Conservation (phyloP, 257 asterid genomes). For the Cruciata laevipes region DNA sequence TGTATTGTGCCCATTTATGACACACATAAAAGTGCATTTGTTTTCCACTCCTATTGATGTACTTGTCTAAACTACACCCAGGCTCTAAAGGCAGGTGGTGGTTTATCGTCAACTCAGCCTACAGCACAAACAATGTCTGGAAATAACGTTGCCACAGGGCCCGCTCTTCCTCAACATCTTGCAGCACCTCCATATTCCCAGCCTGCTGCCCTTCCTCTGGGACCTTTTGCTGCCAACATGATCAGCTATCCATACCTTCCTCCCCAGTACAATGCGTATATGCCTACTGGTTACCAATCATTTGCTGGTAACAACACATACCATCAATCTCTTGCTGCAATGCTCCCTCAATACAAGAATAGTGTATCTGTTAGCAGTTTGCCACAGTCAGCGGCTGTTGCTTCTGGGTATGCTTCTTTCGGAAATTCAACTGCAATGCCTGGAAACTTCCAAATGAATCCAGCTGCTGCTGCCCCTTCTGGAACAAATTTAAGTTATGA, state of each 20-base stretch:
- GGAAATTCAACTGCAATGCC: constrained; percentile 43
- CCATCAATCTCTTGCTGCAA: constrained; percentile 63
- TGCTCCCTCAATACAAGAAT: constrained; percentile 60
- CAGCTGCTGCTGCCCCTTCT: constrained; percentile 50
- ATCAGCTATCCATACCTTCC: constrained; percentile 63
- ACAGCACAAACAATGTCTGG: constrained; percentile 47
- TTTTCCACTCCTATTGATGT: no score
- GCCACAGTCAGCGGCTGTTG: constrained; percentile 65
- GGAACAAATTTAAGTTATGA: constrained; percentile 53
- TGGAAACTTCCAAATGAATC: constrained; percentile 64
- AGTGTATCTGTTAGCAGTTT: constrained; percentile 54
- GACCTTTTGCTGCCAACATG: constrained; percentile 60
- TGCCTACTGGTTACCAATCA: constrained; percentile 73
- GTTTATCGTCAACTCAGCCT: constrained; percentile 50
- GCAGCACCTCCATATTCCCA: constrained; percentile 70
- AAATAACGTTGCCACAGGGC: constrained; percentile 52
- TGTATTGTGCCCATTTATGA: background rate
- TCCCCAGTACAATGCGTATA: constrained; percentile 64
- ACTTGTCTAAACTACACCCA: constrained; percentile 20
- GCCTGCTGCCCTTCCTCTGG: constrained; percentile 47
- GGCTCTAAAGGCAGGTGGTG: constrained; percentile 52
- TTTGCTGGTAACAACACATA: constrained; percentile 54
- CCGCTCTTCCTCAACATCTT: constrained; percentile 65
- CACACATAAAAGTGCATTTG: no score
- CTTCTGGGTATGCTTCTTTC: constrained; percentile 66